Conservation (phyloP, 73 alveolate genomes). For the Blepharisma japonicum region DNA sequence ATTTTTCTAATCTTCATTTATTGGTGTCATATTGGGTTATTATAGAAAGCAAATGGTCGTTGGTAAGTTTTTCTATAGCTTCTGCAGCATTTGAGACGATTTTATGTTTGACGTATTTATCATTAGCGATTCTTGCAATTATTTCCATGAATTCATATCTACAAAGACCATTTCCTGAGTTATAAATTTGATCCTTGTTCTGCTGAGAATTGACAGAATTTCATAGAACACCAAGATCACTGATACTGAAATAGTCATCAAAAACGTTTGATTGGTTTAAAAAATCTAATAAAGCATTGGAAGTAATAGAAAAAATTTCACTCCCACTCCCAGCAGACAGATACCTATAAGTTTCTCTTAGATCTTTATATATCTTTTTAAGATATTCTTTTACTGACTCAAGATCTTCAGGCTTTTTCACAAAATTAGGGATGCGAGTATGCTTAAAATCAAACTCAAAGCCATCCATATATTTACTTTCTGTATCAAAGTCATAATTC, state of each 20-base stretch:
- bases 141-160: background rate
- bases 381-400: constrained; percentile 46
- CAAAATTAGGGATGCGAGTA: constrained; percentile 51
- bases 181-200: background rate
- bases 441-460: constrained; percentile 84
- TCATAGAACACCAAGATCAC: background rate
- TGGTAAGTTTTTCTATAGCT: background rate
- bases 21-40: background rate
- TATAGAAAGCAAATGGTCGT: background rate
- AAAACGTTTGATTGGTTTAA: background rate
- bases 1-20: constrained; percentile 7
- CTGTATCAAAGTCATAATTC: constrained; percentile 58
- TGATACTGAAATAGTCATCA: background rate
- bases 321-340: background rate
- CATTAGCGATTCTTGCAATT: background rate
- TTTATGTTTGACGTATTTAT: background rate
- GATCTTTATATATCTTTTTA: constrained; percentile 31
- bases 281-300: background rate
- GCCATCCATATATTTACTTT: constrained; percentile 53
- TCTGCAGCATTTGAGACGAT: background rate
- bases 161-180: constrained; percentile 2
- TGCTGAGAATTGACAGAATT: background rate
- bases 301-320: background rate
- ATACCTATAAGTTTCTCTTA: constrained; percentile 3
- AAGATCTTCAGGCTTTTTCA: constrained; percentile 54